These are phyloP conservation scores for Pythium rhizo-oryzae DNA, from an alignment of 352 stramenopile species.

Conservation along the genomic window DNA sequence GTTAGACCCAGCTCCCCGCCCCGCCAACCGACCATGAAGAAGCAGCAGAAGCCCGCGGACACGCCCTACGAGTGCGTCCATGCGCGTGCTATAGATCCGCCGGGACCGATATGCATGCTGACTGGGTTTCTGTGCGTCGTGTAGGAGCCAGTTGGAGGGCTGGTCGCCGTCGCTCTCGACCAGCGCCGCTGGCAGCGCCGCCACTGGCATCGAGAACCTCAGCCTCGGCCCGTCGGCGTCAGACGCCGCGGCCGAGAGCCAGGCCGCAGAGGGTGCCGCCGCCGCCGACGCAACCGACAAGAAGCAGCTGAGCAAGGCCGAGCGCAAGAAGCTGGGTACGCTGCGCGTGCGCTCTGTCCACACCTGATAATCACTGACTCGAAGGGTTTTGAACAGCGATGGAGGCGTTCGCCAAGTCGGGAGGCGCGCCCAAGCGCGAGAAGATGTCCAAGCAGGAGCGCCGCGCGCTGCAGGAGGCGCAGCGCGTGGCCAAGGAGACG, in stretches of 20 bases:
- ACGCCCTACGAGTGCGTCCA: conserved; percentile 6
- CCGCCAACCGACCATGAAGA: background rate
- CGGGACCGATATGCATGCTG: background rate
- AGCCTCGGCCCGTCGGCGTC: conserved; percentile 40
- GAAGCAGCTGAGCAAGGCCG: conserved; percentile 63
- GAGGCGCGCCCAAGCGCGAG: conserved; percentile 51
- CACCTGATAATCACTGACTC: too few relatives aligned
- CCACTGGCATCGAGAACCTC: conserved; percentile 51
- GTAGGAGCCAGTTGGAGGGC: conserved; percentile 59
- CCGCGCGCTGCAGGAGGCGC: conserved; percentile 90
- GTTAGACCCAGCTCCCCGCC: too few relatives aligned
- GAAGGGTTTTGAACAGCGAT: conserved; percentile 29
- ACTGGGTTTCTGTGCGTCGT: background rate
- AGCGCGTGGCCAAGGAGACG: conserved; percentile 81
- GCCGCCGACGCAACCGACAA: conserved; percentile 16
- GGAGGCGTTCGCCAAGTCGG: conserved; percentile 60
- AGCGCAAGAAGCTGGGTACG: conserved; percentile 66
- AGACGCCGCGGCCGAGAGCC: background rate
- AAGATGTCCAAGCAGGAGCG: conserved; percentile 94
- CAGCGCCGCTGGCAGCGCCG: background rate
- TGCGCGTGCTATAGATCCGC: background rate
- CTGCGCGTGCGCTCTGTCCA: background rate
- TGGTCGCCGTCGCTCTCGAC: conserved; percentile 56
- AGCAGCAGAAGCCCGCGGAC: conserved; percentile 2
- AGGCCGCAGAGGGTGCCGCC: background rate